Conservation (phyloP, 2,329 filamentous ascomycete species). For the Alternaria hordeiaustralica region DNA sequence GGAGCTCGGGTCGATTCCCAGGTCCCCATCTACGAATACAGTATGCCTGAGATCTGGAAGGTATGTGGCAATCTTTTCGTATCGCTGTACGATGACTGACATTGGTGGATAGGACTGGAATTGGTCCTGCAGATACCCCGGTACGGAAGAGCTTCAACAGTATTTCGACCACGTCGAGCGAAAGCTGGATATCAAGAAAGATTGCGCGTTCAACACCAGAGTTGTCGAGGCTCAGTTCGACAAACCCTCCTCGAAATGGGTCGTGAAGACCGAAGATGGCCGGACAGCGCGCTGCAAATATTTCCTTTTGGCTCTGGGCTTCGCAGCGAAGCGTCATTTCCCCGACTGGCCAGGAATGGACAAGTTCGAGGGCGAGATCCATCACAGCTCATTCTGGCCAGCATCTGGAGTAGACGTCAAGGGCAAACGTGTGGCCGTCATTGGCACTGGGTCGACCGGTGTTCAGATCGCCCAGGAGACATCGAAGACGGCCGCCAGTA, state of each 20-base stretch:
- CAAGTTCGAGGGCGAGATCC: conserved; percentile 64
- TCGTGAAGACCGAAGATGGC: conserved; percentile 59
- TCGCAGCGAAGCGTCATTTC: conserved; percentile 66
- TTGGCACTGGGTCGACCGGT: conserved; percentile 70
- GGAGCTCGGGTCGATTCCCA: conserved; percentile 57
- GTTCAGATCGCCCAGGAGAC: conserved; percentile 70
- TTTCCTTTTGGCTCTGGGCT: conserved; percentile 62
- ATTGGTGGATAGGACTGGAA: conserved; percentile 58
- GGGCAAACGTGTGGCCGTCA: conserved; percentile 66
- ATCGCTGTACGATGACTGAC: not conserved
- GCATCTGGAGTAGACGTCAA: conserved; percentile 62
- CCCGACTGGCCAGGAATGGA: conserved; percentile 67
- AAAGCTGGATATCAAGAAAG: conserved; percentile 62
- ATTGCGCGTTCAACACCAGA: conserved; percentile 63
- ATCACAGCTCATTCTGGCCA: conserved; percentile 69
- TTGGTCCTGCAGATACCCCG: conserved; percentile 62
- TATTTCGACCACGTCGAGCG: conserved; percentile 69
- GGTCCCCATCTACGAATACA: conserved; percentile 57
- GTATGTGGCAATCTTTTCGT: conserved; percentile 13
- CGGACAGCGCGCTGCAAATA: conserved; percentile 59
- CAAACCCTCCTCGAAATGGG: conserved; percentile 57
- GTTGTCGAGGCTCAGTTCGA: conserved; percentile 62
- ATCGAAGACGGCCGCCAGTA: conserved; percentile 57
- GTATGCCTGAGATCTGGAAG: conserved; percentile 56
- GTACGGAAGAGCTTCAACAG: conserved; percentile 58